Evolutionary conservation across 2,329 filamentous ascomycete species (phyloP), one percentile per base, ranked within the genome.

Genomic region (Talaromyces amestolkiae): DNA sequence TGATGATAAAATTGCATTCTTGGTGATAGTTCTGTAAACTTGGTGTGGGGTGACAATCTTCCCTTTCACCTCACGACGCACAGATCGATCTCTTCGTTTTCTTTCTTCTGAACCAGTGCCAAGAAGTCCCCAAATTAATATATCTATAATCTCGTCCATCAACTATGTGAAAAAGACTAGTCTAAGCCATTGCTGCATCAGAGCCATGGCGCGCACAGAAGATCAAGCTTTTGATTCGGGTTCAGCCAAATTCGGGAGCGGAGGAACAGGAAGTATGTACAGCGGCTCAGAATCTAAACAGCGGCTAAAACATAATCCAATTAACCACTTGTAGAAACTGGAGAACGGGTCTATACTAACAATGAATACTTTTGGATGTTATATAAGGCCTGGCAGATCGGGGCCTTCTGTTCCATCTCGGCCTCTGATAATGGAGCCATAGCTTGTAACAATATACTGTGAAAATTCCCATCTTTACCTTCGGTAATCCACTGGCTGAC

Each of bases 401-500:
- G 17, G 22, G 24, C 27, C 10, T 59, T 64, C 62, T 64, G 53
- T 59, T 63, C 47, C 49, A 54, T 63, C 31, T 54, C 49, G 22
- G 45, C 31, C 47, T 54, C 15, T 43, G 60, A 53, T n/a, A 62
- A 45, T 45, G 45, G 45, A 54, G 33, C 13, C 33, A 62, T 53
- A 49, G 47, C 47, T 53, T 62, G n/a, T 33, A 63, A 33, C 10
- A 63, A 37, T 15, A 43, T 54, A 43, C 11, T 43, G 43, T 59
- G 56, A 15, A 59, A 59, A 59, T 37, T 10, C 43, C 49, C 62
- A 41, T 64, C 62, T 56, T 64, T 59, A 39, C 62, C 62, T 64
- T 64, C 39, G 13, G 17, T 33, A 33, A 53, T 41, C 43, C 24
- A 66, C 53, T 70, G 63, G 47, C 61, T 27, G 27, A 65, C 69